Evolutionary conservation across 2,329 filamentous ascomycete species (phyloP).

Genomic region (Acarospora socialis): DNA sequence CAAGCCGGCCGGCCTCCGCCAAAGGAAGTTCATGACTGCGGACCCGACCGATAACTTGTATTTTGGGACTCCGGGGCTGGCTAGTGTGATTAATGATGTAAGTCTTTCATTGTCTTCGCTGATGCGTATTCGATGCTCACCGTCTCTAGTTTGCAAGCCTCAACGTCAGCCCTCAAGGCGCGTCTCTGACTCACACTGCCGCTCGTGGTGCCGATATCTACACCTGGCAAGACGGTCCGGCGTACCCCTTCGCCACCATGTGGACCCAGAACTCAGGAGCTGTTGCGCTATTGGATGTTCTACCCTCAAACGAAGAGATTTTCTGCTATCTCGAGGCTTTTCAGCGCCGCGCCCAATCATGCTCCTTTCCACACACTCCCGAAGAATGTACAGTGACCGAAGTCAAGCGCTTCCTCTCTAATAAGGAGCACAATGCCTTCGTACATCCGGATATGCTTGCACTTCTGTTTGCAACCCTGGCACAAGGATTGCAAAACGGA

Average conservation of each 20-base stretch:
- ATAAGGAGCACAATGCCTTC: slow-evolving; percentile 28
- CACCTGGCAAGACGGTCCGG: slow-evolving; percentile 20
- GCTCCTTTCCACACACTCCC: slow-evolving; percentile 32
- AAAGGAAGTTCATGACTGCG: slow-evolving; percentile 18
- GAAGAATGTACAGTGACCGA: slow-evolving; percentile 29
- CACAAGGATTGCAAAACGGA: slow-evolving; percentile 32
- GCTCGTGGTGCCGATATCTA: slow-evolving; percentile 31
- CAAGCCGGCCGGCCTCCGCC: slow-evolving; percentile 32
- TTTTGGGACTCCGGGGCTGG: slow-evolving; percentile 35
- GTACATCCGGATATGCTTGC: slow-evolving; percentile 34
- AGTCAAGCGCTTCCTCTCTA: slow-evolving; percentile 30
- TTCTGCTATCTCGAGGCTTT: slow-evolving; percentile 28
- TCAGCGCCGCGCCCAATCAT: slow-evolving; percentile 28
- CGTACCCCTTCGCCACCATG: slow-evolving; percentile 33
- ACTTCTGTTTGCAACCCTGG: slow-evolving; percentile 33
- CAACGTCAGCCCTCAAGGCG: slow-evolving; percentile 22
- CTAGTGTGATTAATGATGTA: slow-evolving; percentile 34
- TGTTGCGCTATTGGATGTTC: slow-evolving; percentile 23
- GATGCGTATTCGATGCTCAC: slow-evolving; percentile 12
- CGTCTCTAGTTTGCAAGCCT: slow-evolving; percentile 28
- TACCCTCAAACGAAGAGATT: slow-evolving; percentile 27
- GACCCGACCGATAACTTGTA: slow-evolving; percentile 33
- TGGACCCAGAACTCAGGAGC: slow-evolving; percentile 24
- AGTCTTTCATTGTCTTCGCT: slow-evolving; percentile 9
- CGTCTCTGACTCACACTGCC: slow-evolving; percentile 30